Evolutionary conservation across 345 rosid species (phyloP), one percentile per base, ranked within the genome.

Genomic region (Psidium guajava): DNA sequence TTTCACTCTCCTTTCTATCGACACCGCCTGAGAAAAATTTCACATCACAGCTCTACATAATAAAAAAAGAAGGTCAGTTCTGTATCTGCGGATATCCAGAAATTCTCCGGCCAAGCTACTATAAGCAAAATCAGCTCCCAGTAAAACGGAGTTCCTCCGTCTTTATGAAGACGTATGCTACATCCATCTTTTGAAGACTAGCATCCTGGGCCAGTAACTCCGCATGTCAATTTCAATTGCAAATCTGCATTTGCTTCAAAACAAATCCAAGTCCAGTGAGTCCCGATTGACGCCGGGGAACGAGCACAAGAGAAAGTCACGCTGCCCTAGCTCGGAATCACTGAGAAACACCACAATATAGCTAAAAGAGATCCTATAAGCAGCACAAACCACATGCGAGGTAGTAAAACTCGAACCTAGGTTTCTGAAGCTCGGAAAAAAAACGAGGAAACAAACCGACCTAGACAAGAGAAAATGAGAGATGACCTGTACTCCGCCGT

Each of bases 401-500:
- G 77, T 18, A 32, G 24, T 32, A 32, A 4, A 61, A 28, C 44
- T 56, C 85, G 20, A 83, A 13, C 85, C 40, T 0, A n/a, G 51
- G 57, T 9, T 42, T 49, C 25, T 5, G 40, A 51, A 85, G 49
- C 32, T 11, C 11, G 8, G 36, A 57, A 58, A 59, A 6, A 50
- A 36, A n/a, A n/a, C 32, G 84, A 55, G 55, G 55, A 85, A 27
- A 82, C 56, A 69, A 51, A 20, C 54, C 36, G 69, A 64, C 24
- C 24, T 44, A 32, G 77, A 32, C 16, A 18, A n/a, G 24, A 32
- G 77, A 64, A 85, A 77, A 69, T 44, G 58, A 64, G 59, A 82
- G 21, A 57, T 42, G 51, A 97, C 99, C 98, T 97, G 99, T 58
- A 97, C 91, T 88, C 98, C 99, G 86, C 99, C 99, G 27, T 95